Conservation (phyloP, 805 yeast species). For the Saturnispora galanensis region DNA sequence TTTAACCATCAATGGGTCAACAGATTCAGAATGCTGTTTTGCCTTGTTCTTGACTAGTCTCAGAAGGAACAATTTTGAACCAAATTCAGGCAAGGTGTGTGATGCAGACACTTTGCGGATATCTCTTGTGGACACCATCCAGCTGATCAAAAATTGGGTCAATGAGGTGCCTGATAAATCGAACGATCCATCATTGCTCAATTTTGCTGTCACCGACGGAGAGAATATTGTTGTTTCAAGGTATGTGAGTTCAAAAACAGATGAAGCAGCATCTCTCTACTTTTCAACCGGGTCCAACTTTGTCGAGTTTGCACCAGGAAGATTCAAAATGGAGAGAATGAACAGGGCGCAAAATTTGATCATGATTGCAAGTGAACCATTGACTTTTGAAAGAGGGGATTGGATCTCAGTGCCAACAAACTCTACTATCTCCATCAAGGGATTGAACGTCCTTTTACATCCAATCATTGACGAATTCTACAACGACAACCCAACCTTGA, state of each 20-base stretch:
- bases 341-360: constrained; percentile 90
- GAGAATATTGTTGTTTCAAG: constrained; percentile 75
- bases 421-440: constrained; percentile 69
- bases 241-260: constrained; percentile 78
- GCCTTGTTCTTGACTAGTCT: constrained; percentile 77
- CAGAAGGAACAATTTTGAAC: constrained; percentile 66
- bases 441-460: constrained; percentile 80
- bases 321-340: constrained; percentile 86
- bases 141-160: constrained; percentile 71
- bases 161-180: constrained; percentile 34
- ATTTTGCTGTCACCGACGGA: constrained; percentile 95
- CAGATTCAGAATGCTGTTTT: constrained; percentile 94
- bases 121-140: constrained; percentile 69
- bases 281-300: constrained; percentile 90
- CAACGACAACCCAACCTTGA: constrained; percentile 55
- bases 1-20: constrained; percentile 77
- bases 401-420: constrained; percentile 97
- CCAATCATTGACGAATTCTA: constrained; percentile 88
- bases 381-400: constrained; percentile 93
- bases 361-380: constrained; percentile 92
- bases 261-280: constrained; percentile 94
- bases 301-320: constrained; percentile 83
- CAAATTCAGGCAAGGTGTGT: constrained; percentile 27
- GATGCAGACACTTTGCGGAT: constrained; percentile 47
- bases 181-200: constrained; percentile 72